These are phyloP conservation scores for Elongisporangium anandrum DNA, from an alignment of 352 stramenopile species.

Conservation along the genomic window DNA sequence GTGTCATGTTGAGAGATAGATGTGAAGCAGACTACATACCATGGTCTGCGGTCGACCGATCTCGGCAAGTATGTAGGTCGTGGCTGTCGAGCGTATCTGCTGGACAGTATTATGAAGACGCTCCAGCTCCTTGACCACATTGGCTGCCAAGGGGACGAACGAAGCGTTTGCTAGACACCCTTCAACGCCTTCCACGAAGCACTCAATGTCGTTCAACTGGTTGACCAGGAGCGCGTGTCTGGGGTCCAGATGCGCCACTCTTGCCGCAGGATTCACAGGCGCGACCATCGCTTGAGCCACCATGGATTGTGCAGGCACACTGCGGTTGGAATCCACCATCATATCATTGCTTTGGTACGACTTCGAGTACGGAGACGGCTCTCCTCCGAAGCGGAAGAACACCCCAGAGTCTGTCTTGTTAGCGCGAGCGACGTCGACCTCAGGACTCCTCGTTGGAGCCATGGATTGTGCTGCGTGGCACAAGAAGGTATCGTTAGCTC, in stretches of 20 bases:
- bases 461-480: conserved; percentile 1
- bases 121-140: conserved; percentile 50
- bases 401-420: conserved; percentile 29
- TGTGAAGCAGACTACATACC: neutral
- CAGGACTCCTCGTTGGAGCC: neutral
- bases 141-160: conserved; percentile 32
- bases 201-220: conserved; percentile 58
- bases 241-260: conserved; percentile 18
- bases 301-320: neutral
- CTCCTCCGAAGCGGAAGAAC: conserved; percentile 60
- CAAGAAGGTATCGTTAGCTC: neutral
- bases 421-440: neutral
- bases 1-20: neutral
- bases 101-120: conserved; percentile 50
- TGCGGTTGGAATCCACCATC: neutral
- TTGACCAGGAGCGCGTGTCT: conserved; percentile 33
- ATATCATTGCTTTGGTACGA: neutral
- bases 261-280: conserved; percentile 3
- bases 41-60: conserved; percentile 33
- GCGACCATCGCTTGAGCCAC: conserved; percentile 11
- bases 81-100: conserved; percentile 62
- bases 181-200: conserved; percentile 54
- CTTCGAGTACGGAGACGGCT: conserved; percentile 5
- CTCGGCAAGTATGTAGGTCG: conserved; percentile 54
- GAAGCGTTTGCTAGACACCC: conserved; percentile 26